A percentile compares a stretch with the other conserved stretches of the same genome.
phyloP scores from a whole-genome alignment of 2,329 filamentous ascomycete species.

The Aspergillus aculeatus region DNA sequence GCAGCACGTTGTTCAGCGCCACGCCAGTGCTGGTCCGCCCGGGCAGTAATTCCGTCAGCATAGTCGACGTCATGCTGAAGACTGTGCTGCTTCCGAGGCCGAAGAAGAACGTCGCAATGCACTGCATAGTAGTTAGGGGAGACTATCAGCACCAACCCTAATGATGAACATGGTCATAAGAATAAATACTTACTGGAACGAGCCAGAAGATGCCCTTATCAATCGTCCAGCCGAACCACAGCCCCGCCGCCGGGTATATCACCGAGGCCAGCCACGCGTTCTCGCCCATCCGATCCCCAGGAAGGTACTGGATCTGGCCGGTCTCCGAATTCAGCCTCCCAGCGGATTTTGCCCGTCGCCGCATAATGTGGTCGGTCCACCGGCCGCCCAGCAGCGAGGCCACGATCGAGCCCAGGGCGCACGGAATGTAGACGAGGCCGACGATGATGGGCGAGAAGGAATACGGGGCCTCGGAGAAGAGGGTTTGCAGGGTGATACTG shows the following conservation, averaged over 20 bases:
- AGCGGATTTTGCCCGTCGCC: slow-evolving; percentile 68
- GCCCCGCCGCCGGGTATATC: slow-evolving; percentile 66
- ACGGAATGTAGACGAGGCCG: slow-evolving; percentile 73
- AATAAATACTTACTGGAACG: no score
- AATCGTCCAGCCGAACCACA: slow-evolving; percentile 76
- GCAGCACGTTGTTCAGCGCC: slow-evolving; percentile 76
- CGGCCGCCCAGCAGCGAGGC: slow-evolving; percentile 68
- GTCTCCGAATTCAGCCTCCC: slow-evolving; percentile 62
- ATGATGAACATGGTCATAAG: slow-evolving; percentile 67
- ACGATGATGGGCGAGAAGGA: slow-evolving; percentile 66
- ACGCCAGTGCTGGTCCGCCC: slow-evolving; percentile 68
- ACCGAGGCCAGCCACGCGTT: slow-evolving; percentile 75
- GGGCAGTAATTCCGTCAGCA: slow-evolving; percentile 83
- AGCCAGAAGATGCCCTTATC: slow-evolving; percentile 60
- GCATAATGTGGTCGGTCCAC: slow-evolving; percentile 82
- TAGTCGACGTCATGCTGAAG: slow-evolving; percentile 62
- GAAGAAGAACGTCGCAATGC: no score
- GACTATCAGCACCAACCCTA: slow-evolving; percentile 31
- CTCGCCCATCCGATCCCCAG: slow-evolving; percentile 79
- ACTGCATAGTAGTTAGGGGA: no score
- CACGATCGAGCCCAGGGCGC: slow-evolving; percentile 69
- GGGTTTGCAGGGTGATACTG: slow-evolving; percentile 73
- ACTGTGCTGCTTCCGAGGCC: no score
- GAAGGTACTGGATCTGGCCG: slow-evolving; percentile 66
- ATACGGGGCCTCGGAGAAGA: slow-evolving; percentile 67